These are phyloP conservation scores for Penicillium brevicompactum DNA, from an alignment of 2,329 filamentous ascomycete genomes.

Conservation along the genomic window DNA sequence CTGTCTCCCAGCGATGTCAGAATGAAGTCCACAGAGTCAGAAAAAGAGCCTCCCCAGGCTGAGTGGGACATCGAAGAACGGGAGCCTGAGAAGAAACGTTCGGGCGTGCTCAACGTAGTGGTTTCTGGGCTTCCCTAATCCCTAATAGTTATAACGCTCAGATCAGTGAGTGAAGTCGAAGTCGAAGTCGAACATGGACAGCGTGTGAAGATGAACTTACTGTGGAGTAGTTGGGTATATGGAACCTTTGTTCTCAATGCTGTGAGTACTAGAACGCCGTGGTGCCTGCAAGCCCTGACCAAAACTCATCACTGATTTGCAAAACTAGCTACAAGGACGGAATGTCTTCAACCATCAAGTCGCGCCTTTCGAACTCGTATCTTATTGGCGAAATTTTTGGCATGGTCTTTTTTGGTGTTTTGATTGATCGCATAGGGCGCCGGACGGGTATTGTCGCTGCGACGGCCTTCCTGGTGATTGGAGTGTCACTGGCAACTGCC, in stretches of 20 bases:
- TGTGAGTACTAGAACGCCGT: constrained; percentile 18
- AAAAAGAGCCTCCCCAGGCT: neutral
- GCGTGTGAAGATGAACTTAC: neutral
- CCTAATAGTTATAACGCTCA: constrained; percentile 45
- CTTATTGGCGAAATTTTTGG: constrained; percentile 60
- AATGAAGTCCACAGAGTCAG: constrained; percentile 11
- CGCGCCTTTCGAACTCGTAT: constrained; percentile 58
- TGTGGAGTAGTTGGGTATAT: constrained; percentile 33
- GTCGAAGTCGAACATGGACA: too few relatives aligned
- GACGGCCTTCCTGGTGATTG: constrained; percentile 51
- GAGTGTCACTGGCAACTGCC: constrained; percentile 51
- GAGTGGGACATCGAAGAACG: constrained; percentile 10
- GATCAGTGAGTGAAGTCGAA: constrained; percentile 25
- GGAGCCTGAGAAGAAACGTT: constrained; percentile 14
- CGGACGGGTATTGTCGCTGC: constrained; percentile 52
- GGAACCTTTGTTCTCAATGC: constrained; percentile 36
- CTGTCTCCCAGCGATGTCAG: constrained; percentile 11
- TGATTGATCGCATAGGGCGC: constrained; percentile 55
- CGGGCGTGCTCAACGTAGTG: constrained; percentile 37
- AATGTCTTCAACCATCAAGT: constrained; percentile 46
- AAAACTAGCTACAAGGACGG: constrained; percentile 30
- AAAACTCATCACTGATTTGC: neutral
- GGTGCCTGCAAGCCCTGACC: neutral
- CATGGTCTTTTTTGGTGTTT: constrained; percentile 56
- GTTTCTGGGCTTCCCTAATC: constrained; percentile 41